Evolutionary conservation across 106 monocot genomes (phyloP).

Genomic region (Dendrobium huoshanense): DNA sequence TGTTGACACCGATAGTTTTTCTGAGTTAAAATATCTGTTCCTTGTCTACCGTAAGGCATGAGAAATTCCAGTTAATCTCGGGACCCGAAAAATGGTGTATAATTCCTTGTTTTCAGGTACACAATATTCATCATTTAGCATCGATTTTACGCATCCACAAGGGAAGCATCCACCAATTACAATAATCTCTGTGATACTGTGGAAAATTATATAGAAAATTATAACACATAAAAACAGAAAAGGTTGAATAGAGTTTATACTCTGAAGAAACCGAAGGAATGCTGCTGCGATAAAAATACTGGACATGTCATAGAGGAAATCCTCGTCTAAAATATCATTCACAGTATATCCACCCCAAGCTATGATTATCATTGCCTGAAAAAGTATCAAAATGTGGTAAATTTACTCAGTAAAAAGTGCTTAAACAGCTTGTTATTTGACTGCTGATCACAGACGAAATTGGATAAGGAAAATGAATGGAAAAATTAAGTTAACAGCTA

Average conservation of each 20-base stretch:
- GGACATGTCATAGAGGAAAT: constrained; percentile 56
- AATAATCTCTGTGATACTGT: neutral
- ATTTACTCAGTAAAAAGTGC: neutral
- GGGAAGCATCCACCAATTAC: neutral
- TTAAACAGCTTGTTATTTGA: neutral
- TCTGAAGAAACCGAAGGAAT: constrained; percentile 76
- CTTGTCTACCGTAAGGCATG: neutral
- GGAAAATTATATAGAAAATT: neutral
- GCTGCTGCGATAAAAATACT: constrained; percentile 96
- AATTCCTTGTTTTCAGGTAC: neutral
- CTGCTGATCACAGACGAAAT: neutral
- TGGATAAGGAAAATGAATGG: neutral
- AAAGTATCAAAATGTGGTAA: constrained; percentile 1
- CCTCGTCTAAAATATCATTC: constrained; percentile 49
- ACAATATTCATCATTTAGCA: neutral
- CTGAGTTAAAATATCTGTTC: neutral
- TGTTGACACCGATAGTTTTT: neutral
- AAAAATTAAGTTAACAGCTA: neutral
- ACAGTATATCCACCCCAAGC: constrained; percentile 62
- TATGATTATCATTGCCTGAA: constrained; percentile 81
- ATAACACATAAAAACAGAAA: neutral
- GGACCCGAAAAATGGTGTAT: too few species aligned
- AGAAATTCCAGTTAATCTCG: neutral
- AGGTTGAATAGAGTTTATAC: constrained; percentile 33
- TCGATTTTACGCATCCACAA: neutral